Evolutionary conservation across 345 rosid genomes (phyloP).

Genomic region (Brassica napus): Da-Ae NC_063439.1:10698501-10699000

Average conservation of each 20-base stretch:
- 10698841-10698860: not conserved
- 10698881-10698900: not conserved
- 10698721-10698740: constrained; percentile 37
- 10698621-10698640: constrained; percentile 24
- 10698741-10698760: not conserved
- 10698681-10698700: constrained; percentile 10
- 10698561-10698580: constrained; percentile 2
- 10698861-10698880: not conserved
- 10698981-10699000: constrained; percentile 79
- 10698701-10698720: not conserved
- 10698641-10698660: constrained; percentile 22
- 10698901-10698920: not conserved
- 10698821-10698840: not conserved
- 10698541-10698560: constrained; percentile 18
- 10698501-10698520: not conserved
- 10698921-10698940: constrained; percentile 67
- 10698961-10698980: constrained; percentile 78
- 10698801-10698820: constrained; percentile 50
- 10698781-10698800: constrained; percentile 50
- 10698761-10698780: constrained; percentile 29
- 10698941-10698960: constrained; percentile 77
- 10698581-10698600: constrained; percentile 15
- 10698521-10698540: not conserved
- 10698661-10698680: constrained; percentile 5
- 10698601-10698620: not conserved